Evolutionary conservation across 1,284 basidiomycete genomes (phyloP), one percentile per base, ranked within the genome.

Genomic region (Bondarzewia mesenterica): DNA sequence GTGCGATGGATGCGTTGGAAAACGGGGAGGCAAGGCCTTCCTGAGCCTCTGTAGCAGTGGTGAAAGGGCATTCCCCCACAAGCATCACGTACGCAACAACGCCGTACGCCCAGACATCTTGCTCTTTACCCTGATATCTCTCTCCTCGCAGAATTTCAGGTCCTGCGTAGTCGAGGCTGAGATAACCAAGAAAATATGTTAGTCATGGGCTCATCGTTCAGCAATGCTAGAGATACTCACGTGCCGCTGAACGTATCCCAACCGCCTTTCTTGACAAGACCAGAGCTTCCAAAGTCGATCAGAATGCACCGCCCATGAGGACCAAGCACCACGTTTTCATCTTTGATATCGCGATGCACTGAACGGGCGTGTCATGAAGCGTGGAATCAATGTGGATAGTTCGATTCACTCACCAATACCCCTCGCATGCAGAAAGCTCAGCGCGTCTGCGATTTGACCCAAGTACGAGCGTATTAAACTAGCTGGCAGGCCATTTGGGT

Each of bases 91-190:
- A 99, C 10, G 86, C 91, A 15, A 99, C 91, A 10, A 98, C 93
- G n/a, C 95, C 95, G 50, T 96, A 88, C 1, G 95, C 95, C 95
- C 95, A 99, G 0, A 99, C 85, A 58, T 99, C 95, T 67, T 98
- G 94, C 62, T 95, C 93, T 64, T 94, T 95, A 38, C 95, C 95
- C 48, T 86, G 77, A 63, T 99, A 99, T 52, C 90, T 82, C 62
- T 96, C 93, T 8, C 95, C 95, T 18, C 91, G 84, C 44, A 99
- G 68, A 51, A 99, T 98, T 68, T 99, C 95, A 35, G 96, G 95
- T 1, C 91, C 93, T 25, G 95, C 96, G 60, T 98, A 99, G 66
- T 94, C 91, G 58, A 94, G 71, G n/a, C 92, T 94, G 50, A 56
- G 40, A 65, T 57, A n/a, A n/a, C n/a, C 55, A 51, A 42, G 16